Base-by-base conservation (phyloP, 1,139 yeast genomes). In the Candida tetrigidarum region DNA sequence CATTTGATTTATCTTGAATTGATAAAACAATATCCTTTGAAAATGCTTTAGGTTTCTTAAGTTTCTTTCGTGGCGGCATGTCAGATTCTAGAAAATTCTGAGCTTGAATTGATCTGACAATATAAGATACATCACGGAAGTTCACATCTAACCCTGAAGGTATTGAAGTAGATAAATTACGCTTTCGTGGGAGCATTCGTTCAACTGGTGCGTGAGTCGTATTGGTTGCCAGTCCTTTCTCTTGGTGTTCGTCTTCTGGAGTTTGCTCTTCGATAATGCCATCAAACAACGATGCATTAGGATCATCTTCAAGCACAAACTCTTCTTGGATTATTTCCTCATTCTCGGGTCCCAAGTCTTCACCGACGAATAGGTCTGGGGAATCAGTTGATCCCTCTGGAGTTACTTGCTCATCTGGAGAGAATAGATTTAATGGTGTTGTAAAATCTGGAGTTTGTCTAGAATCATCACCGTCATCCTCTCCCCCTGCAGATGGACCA, bases 1-100 rank as follows among this genome's bases (percentile, higher is more conserved):
- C 58, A 30, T 64, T 61, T 1, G 68, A 59, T 34, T 56, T 58
- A 18, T 47, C 50, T 38, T 56, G 63, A 10, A 66, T 52, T 5
- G 30, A 35, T 18, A 30, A 37, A 2, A 46, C 8, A n/a, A 43
- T 23, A 12, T 39, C 42, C 11, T 16, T 42, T 6, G 44, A 20
- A 2, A 32, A 16, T 14, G 39, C 37, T 16, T 30, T 42, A 2
- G 41, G 38, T 29, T 38, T 41, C 15, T 25, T 38, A 6, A 4
- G 5, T 14, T 41, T 41, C 34, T 41, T 41, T 11, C 19, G 15
- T 12, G 22, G 19, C 8, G 28, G 29, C 14, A 29, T 11, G 3
- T 34, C 35, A n/a, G 38, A 12, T 12, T 34, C 37, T 19, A 39
- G 23, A 8, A 28, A 18, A n/a, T 39, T 36, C 3, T 30, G 39